phyloP scores from a whole-genome alignment of 192 early-diverging fungal genomes.

The Mortierella hygrophila region DNA sequence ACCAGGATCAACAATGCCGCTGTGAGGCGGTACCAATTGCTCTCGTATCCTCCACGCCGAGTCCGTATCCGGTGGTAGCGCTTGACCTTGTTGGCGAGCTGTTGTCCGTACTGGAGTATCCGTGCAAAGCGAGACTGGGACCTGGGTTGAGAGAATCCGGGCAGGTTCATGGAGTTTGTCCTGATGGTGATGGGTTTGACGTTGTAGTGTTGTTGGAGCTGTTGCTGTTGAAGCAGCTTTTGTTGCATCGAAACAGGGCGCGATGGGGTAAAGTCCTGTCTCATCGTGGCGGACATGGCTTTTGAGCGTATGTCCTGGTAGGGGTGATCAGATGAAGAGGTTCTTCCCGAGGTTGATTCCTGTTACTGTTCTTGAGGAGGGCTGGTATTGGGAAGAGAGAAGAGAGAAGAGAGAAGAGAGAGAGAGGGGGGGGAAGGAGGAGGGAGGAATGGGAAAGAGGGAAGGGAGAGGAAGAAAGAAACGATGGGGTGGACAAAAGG shows the following conservation, averaged over 20 bases:
- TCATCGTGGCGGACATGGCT: constrained; percentile 1
- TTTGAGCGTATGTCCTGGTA: not conserved
- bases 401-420: not conserved
- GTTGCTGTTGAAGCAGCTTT: constrained; percentile 11
- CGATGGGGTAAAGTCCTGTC: constrained; percentile 9
- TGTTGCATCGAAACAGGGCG: constrained; percentile 30
- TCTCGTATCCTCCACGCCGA: constrained; percentile 30
- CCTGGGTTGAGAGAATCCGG: constrained; percentile 31
- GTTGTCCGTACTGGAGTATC: constrained; percentile 24
- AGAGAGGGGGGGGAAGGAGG: not conserved
- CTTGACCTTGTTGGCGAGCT: constrained; percentile 22
- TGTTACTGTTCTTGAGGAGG: not conserved
- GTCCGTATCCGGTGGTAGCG: constrained; percentile 46
- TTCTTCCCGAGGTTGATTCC: not conserved
- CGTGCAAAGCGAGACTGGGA: constrained; percentile 10
- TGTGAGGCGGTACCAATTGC: constrained; percentile 39
- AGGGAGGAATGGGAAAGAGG: not conserved
- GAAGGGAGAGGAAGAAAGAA: not conserved
- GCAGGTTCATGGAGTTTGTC: constrained; percentile 34
- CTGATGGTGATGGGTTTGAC: constrained; percentile 54
- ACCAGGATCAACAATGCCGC: constrained; percentile 6
- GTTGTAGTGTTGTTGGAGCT: constrained; percentile 34
- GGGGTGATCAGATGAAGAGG: not conserved
- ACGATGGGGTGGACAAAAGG: not conserved
- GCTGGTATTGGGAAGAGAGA: not conserved